phyloP scores from a whole-genome alignment of 75 land plant genomes.

The Picea sitchensis region DNA sequence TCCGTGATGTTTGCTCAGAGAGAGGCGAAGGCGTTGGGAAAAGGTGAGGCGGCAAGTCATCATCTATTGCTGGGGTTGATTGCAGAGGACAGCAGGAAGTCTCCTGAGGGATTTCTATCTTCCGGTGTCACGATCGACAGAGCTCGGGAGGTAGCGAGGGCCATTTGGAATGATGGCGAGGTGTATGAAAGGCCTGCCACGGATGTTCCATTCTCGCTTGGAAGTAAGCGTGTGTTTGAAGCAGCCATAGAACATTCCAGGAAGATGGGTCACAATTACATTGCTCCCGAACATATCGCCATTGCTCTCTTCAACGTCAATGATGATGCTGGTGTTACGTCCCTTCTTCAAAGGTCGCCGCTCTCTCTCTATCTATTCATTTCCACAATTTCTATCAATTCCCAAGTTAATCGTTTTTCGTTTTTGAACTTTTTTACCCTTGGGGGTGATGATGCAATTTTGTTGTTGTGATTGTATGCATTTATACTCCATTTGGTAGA shows the following conservation, averaged over 20 bases:
- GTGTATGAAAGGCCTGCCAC: constrained; percentile 26
- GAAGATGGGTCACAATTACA: constrained; percentile 79
- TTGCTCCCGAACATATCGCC: constrained; percentile 86
- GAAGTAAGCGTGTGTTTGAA: constrained; percentile 87
- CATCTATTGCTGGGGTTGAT: constrained; percentile 84
- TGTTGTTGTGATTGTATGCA: not conserved
- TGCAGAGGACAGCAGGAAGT: constrained; percentile 59
- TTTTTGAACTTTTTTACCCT: too few relatives aligned
- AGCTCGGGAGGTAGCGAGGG: constrained; percentile 66
- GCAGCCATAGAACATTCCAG: constrained; percentile 80
- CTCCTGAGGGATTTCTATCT: constrained; percentile 52
- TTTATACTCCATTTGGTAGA: not conserved
- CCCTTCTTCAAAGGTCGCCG: constrained; percentile 67
- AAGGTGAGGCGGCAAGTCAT: constrained; percentile 62
- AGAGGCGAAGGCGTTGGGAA: constrained; percentile 72
- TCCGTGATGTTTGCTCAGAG: constrained; percentile 79
- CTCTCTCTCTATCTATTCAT: not conserved
- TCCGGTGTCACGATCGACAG: constrained; percentile 67
- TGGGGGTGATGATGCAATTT: too few relatives aligned
- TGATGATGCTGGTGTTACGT: constrained; percentile 58
- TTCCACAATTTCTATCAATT: too few relatives aligned
- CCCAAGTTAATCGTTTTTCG: too few relatives aligned
- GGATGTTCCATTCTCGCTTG: constrained; percentile 71
- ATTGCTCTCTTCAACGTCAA: constrained; percentile 71
- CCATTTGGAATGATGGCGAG: not conserved